Percentiles rank a stretch among this genome's conserved stretches.
Conservation (phyloP, 352 stramenopile species). For the Globisporangium megalacanthum region DNA sequence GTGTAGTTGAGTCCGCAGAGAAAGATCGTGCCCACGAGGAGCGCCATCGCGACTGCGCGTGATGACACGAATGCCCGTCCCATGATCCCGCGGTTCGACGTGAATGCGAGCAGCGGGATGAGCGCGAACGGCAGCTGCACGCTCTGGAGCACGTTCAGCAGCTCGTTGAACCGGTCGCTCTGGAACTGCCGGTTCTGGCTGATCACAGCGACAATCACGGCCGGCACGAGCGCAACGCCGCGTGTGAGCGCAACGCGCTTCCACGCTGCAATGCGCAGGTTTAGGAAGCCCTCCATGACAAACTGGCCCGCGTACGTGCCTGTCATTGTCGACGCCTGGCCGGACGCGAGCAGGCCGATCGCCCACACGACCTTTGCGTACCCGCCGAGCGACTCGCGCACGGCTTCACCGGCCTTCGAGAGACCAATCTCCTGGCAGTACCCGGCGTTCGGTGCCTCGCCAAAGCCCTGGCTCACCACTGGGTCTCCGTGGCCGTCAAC, state of each 20-base stretch:
- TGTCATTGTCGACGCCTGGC: constrained; percentile 95
- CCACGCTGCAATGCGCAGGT: constrained; percentile 82
- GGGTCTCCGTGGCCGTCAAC: constrained; percentile 27
- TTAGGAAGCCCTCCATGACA: constrained; percentile 97
- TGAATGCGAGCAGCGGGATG: constrained; percentile 87
- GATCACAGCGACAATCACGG: constrained; percentile 81
- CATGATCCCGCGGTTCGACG: constrained; percentile 54
- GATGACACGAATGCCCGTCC: constrained; percentile 43
- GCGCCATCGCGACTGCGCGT: constrained; percentile 21
- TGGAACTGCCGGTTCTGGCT: constrained; percentile 73
- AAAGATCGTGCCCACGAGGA: constrained; percentile 36
- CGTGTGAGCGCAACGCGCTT: constrained; percentile 83
- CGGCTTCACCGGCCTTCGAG: constrained; percentile 71
- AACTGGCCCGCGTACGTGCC: constrained; percentile 96
- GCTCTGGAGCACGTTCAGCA: constrained; percentile 90
- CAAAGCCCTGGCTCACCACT: neutral
- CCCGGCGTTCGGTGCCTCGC: constrained; percentile 20
- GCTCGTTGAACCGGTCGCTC: constrained; percentile 87
- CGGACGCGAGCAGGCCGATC: constrained; percentile 91
- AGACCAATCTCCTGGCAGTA: constrained; percentile 88
- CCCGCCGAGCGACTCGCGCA: constrained; percentile 76
- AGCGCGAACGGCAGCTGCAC: constrained; percentile 91
- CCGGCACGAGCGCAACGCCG: constrained; percentile 88
- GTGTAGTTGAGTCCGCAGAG: constrained; percentile 62
- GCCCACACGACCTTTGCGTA: constrained; percentile 91